Evolutionary conservation across 805 yeast genomes (phyloP), one percentile per base, ranked within the genome.

Genomic region (Nakazawaea ishiwadae): DNA sequence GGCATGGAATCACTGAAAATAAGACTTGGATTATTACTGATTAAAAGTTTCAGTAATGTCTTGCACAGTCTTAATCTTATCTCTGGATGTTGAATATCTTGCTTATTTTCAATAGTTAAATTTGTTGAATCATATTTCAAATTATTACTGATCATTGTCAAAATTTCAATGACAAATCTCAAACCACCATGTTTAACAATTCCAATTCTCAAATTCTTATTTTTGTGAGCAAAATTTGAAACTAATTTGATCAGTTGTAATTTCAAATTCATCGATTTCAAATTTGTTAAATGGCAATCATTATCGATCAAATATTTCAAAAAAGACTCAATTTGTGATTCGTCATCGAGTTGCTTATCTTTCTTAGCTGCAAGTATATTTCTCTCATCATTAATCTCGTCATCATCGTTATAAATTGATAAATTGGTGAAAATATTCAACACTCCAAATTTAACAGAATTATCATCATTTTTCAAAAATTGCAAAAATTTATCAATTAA

Each of bases 111-210:
- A 0, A 56, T 46, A 10, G 55, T 62, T 6, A 60, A 44, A 4
- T 51, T 50, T 15, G 41, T 44, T n/a, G 34, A 31, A 7, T 43
- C 49, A 39, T 58, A 54, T 23, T 53, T 51, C 21, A 54, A 49
- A 12, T 45, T 42, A 4, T 49, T 51, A 3, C 67, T 60, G 5
- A 48, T 52, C 14, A 63, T 51, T 1, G 68, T 52, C 24, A 77
- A 55, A 37, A 60, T 75, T 8, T 64, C 61, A 10, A 76, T 39
- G 1, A 68, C 28, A 1, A 69, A 47, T 32, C 58, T 64, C 30
- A 73, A 45, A 0, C 68, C 71, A 1, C 79, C 79, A 48, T 73
- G 76, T 35, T 66, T 60, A 8, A 69, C 70, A 4, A 73, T 48
- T n/a, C 60, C 68, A 9, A 58, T 53, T 19, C 69, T 58, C 2